Evolutionary conservation across 805 yeast genomes (phyloP).

Genomic region (Lachancea sp.): DNA sequence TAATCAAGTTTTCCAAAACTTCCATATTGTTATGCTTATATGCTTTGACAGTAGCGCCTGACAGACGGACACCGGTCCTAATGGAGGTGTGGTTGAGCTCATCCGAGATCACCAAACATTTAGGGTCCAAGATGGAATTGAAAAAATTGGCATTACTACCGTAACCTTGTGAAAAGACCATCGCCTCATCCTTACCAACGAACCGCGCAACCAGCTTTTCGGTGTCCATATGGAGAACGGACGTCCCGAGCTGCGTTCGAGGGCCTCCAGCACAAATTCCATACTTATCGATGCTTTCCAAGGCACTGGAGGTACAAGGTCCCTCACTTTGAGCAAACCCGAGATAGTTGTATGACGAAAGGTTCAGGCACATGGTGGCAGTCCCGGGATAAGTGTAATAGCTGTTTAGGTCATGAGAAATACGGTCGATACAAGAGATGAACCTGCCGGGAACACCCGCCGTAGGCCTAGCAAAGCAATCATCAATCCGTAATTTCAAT

Average conservation of each 20-base stretch:
- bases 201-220: constrained; percentile 77
- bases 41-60: constrained; percentile 89
- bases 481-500: constrained; percentile 83
- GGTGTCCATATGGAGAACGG: constrained; percentile 64
- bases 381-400: constrained; percentile 71
- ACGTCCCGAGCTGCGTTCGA: constrained; percentile 65
- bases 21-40: constrained; percentile 89
- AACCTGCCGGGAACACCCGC: constrained; percentile 96
- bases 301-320: constrained; percentile 74
- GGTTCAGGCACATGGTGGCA: constrained; percentile 70
- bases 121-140: constrained; percentile 73
- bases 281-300: constrained; percentile 52
- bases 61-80: constrained; percentile 86
- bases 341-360: constrained; percentile 86
- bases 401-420: constrained; percentile 55
- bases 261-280: constrained; percentile 82
- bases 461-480: constrained; percentile 93
- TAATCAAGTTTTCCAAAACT: constrained; percentile 63
- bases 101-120: constrained; percentile 88
- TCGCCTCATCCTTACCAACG: constrained; percentile 83
- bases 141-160: constrained; percentile 91
- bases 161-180: constrained; percentile 89
- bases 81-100: constrained; percentile 93
- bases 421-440: constrained; percentile 74
- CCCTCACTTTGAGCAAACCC: constrained; percentile 98